phyloP scores from a whole-genome alignment of 2,329 filamentous ascomycete species.

The Beauveria sp. region DNA sequence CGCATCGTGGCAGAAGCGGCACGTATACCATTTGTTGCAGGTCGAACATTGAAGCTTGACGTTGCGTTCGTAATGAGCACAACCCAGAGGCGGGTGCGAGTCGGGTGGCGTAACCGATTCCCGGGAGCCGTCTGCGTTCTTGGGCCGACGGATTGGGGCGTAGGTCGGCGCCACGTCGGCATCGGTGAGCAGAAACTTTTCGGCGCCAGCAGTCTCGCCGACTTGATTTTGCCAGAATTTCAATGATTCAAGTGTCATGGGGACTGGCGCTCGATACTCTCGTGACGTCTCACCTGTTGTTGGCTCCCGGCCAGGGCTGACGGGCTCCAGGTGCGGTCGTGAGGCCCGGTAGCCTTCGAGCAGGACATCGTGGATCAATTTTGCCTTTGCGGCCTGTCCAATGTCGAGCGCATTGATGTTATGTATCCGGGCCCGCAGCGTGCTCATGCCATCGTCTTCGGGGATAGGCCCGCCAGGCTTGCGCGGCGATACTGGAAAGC shows the following conservation, averaged over 20 bases:
- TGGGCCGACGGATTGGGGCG: constrained; percentile 44
- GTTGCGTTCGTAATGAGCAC: constrained; percentile 88
- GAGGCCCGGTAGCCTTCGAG: constrained; percentile 56
- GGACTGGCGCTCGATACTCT: constrained; percentile 19
- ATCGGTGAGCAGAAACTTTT: constrained; percentile 44
- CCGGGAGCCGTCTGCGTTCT: constrained; percentile 37
- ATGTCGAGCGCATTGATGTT: constrained; percentile 57
- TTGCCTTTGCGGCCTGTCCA: constrained; percentile 57
- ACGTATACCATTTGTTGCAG: constrained; percentile 89
- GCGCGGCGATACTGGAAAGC: constrained; percentile 23
- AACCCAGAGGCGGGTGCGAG: constrained; percentile 56
- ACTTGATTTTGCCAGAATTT: constrained; percentile 50
- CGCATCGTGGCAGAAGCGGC: constrained; percentile 86
- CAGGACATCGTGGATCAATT: constrained; percentile 62
- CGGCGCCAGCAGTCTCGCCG: constrained; percentile 29
- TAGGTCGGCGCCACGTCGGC: constrained; percentile 63
- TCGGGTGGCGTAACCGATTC: constrained; percentile 18
- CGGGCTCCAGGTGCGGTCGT: constrained; percentile 11
- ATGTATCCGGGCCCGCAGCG: constrained; percentile 59
- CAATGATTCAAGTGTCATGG: constrained; percentile 44
- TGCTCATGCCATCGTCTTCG: constrained; percentile 72
- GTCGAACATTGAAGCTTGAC: constrained; percentile 91
- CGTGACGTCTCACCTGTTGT: constrained; percentile 10
- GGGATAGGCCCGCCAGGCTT: constrained; percentile 41
- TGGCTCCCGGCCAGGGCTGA: constrained; percentile 31